These are phyloP conservation scores for Ochromonas danica DNA, from an alignment of 108 stramenopile genomes.

Conservation along the genomic window DNA sequence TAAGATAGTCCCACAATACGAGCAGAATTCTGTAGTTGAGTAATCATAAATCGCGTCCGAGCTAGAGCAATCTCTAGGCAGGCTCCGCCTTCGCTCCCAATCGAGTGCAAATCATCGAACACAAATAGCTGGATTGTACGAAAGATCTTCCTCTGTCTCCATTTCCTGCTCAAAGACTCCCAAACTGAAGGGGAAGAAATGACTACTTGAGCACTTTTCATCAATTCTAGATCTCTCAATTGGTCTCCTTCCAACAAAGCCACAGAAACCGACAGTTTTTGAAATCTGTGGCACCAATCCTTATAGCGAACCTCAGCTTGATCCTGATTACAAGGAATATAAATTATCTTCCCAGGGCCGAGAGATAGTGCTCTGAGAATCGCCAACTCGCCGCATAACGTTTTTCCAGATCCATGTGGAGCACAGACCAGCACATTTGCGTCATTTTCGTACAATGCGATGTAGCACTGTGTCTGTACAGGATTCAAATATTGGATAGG, in stretches of 20 bases:
- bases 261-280: no score
- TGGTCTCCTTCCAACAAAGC: slow-evolving; percentile 80
- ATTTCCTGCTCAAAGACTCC: slow-evolving; percentile 85
- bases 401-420: slow-evolving; percentile 87
- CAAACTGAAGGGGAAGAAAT: slow-evolving; percentile 79
- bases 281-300: no score
- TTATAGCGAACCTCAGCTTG: no score
- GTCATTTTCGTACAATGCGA: slow-evolving; percentile 85
- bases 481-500: slow-evolving; percentile 83
- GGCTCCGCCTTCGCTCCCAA: slow-evolving; percentile 75
- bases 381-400: slow-evolving; percentile 84
- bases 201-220: slow-evolving; percentile 69
- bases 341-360: no score
- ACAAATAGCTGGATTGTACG: slow-evolving; percentile 82
- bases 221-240: slow-evolving; percentile 74
- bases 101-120: slow-evolving; percentile 93
- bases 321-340: no score
- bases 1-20: slow-evolving; percentile 89
- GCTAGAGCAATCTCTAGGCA: slow-evolving; percentile 89
- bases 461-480: slow-evolving; percentile 95
- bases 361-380: no score
- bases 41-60: slow-evolving; percentile 83
- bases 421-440: slow-evolving; percentile 88
- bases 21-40: slow-evolving; percentile 45
- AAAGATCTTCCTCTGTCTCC: slow-evolving; percentile 90